A percentile compares a stretch with the other conserved stretches of the same genome.
Evolutionary conservation across 768 basidiomycete species (phyloP).

Genomic region (Peribolospora kevripleyi): DNA sequence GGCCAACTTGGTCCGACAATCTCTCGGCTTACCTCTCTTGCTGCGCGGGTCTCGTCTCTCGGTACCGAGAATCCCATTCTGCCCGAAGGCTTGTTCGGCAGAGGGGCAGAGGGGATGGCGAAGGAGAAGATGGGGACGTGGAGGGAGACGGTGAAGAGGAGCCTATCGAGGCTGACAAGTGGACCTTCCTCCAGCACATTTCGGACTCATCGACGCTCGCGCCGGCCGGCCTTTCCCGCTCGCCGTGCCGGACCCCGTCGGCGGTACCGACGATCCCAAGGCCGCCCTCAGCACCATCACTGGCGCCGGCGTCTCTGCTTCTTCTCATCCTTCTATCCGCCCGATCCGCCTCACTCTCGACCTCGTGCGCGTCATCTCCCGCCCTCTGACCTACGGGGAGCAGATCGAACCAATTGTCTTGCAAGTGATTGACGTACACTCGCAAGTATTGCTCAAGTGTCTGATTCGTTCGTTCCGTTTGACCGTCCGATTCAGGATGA

Average conservation of each 20-base stretch:
- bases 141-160: constrained; percentile 1
- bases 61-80: no score
- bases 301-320: no score
- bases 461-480: constrained; percentile 25
- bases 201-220: constrained; percentile 11
- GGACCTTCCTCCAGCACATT: constrained; percentile 8
- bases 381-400: constrained; percentile 29
- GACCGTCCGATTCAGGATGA: constrained; percentile 26
- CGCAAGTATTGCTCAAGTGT: constrained; percentile 23
- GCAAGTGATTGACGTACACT: constrained; percentile 17
- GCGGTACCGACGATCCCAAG: background rate
- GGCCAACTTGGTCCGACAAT: background rate
- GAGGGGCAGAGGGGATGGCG: background rate
- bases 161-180: constrained; percentile 4
- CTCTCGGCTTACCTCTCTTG: background rate
- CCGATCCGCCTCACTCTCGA: constrained; percentile 57
- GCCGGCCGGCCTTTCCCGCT: constrained; percentile 6
- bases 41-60: background rate
- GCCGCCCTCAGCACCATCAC: no score
- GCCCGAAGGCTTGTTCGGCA: background rate
- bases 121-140: constrained; percentile 1
- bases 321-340: constrained; percentile 9
- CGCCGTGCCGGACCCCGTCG: no score
- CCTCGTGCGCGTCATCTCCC: constrained; percentile 38
- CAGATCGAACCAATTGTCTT: constrained; percentile 21